Evolutionary conservation across 768 basidiomycete species (phyloP).

Genomic region (Lentinula guzmanii): DNA sequence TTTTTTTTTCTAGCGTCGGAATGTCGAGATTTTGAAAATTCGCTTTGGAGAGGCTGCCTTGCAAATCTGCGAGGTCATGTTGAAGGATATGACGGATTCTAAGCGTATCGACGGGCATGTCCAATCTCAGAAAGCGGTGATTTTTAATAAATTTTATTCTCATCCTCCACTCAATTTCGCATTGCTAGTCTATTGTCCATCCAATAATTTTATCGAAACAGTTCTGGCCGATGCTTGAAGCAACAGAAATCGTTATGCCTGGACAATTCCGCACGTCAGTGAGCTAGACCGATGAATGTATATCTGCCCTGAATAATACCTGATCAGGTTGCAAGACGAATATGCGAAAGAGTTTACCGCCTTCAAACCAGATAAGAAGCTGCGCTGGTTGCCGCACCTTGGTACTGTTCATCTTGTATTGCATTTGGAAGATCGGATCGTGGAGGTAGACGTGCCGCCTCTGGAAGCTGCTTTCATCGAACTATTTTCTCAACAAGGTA

Average conservation of each 20-base stretch:
- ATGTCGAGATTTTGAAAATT: conserved; percentile 90
- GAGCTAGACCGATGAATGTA: background rate
- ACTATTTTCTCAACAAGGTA: conserved; percentile 71
- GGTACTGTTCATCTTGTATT: conserved; percentile 80
- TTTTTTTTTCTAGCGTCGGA: conserved; percentile 57
- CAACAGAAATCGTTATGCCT: conserved; percentile 71
- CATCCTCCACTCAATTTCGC: background rate
- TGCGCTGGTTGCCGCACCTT: conserved; percentile 86
- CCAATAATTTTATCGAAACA: conserved; percentile 89
- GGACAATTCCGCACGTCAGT: conserved; percentile 77
- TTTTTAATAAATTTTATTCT: conserved; percentile 16
- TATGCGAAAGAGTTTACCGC: conserved; percentile 75
- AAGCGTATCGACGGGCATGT: conserved; percentile 85
- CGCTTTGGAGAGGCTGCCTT: conserved; percentile 92
- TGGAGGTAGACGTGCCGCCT: conserved; percentile 75
- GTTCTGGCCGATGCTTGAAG: conserved; percentile 89
- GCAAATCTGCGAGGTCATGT: conserved; percentile 97
- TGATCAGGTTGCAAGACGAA: conserved; percentile 56
- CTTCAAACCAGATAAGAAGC: conserved; percentile 89
- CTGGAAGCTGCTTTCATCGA: conserved; percentile 91
- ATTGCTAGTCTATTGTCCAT: conserved; percentile 63
- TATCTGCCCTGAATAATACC: background rate
- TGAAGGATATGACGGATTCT: conserved; percentile 95
- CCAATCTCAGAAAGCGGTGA: conserved; percentile 63
- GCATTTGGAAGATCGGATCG: conserved; percentile 72